Base-by-base conservation (phyloP, 306 rosid genomes). In the Acacia acuminata region DNA sequence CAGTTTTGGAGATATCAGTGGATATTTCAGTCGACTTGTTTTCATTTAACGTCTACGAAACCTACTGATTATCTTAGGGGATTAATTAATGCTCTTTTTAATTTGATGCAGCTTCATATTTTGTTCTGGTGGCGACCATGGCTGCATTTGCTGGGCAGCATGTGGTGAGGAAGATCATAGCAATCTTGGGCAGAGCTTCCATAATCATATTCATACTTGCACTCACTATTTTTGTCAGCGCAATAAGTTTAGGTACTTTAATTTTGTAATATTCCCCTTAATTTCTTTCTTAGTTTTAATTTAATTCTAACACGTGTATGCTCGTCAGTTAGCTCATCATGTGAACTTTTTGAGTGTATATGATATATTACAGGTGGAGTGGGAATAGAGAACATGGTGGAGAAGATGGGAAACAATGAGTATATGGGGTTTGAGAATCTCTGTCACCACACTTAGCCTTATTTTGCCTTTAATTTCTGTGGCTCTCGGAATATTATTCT, bases 101-200 rank as follows among this genome's bases (percentile, higher is more conserved):
- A 51, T 17, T 51, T 53, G 83, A 40, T 67, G 85, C 91, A 92
- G 97, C 97, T 74, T 34, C 93, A 48, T 92, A 89, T 84, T 90
- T 92, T 77, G 89, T 82, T 64, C 40, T 89, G 77, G 86, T 92
- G 76, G 90, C 94, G 43, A 90, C 97, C 48, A 71, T 88, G 71
- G 94, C 97, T 82, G 97, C 97, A 40, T 88, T 92, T n/a, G 65
- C 81, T 11, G 94, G 97, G 5, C 97, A 90, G 81, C 97, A 92
- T 83, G 94, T 92, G 4, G 93, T 92, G 84, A 84, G 97, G 73
- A 92, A 63, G 87, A 82, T 89, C 47, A 86, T 93, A 71, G 92
- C 90, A 51, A 71, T 93, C 55, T 66, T 93, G 3, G 94, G 96
- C 10, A 86, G 96, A 84, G 91, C 97, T 43, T 93, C 97, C 73